These are phyloP conservation scores for Capsicum rhomboideum DNA, from an alignment of 257 asterid genomes.

Conservation along the genomic window DNA sequence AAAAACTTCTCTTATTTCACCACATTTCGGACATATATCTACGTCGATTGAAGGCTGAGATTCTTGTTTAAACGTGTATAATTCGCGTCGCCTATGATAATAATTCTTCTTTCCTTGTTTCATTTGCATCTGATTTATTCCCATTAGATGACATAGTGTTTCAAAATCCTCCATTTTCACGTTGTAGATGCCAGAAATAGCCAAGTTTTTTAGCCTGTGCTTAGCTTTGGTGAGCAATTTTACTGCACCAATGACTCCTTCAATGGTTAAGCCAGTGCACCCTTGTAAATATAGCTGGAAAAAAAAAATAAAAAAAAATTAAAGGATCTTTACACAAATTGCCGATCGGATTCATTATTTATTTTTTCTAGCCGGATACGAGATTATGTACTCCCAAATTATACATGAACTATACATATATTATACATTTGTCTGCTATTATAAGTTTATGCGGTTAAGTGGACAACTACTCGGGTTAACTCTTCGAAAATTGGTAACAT, in stretches of 20 bases:
- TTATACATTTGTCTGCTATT: no score
- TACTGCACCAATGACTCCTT: conserved; percentile 48
- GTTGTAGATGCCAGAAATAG: conserved; percentile 43
- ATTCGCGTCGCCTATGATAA: conserved; percentile 21
- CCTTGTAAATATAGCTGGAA: conserved; percentile 60
- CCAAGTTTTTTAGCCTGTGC: conserved; percentile 28
- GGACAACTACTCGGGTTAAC: no score
- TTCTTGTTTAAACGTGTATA: conserved; percentile 7
- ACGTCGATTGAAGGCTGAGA: conserved; percentile 32
- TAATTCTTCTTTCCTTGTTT: conserved; percentile 5
- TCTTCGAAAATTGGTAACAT: no score
- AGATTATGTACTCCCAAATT: no score
- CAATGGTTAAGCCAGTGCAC: conserved; percentile 58
- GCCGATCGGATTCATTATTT: no score
- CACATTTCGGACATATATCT: conserved; percentile 52
- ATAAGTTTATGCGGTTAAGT: no score
- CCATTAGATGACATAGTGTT: conserved; percentile 29
- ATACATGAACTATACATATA: no score
- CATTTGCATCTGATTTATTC: conserved; percentile 9
- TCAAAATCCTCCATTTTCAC: conserved; percentile 32
- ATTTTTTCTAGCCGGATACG: no score
- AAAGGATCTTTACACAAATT: no score
- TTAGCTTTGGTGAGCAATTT: conserved; percentile 25
- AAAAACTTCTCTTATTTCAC: conserved; percentile 37
- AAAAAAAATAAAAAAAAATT: neutral